Percentiles rank a stretch among this genome's conserved stretches.
Conservation (phyloP, 306 rosid species). For the Fragaria ananassa region DNA sequence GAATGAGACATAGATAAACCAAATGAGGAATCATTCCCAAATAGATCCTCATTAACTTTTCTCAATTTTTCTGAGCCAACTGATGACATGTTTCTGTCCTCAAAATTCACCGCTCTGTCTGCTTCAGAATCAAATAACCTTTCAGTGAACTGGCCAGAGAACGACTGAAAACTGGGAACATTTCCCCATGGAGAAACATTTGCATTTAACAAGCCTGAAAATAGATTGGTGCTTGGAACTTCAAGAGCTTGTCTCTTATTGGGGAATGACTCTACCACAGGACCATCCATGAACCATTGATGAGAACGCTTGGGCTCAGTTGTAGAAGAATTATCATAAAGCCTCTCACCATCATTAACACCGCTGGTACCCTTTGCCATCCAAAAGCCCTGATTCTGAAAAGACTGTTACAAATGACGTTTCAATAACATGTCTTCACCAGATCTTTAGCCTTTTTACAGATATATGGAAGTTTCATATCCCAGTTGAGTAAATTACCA, state of each 20-base stretch:
- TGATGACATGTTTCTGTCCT: constrained; percentile 34
- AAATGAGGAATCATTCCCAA: constrained; percentile 44
- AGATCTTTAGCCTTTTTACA: not conserved
- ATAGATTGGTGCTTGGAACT: constrained; percentile 39
- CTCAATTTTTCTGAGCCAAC: constrained; percentile 38
- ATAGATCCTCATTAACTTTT: constrained; percentile 45
- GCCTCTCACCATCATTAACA: constrained; percentile 52
- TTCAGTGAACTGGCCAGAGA: constrained; percentile 47
- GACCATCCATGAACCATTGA: constrained; percentile 68
- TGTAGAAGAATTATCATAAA: constrained; percentile 47
- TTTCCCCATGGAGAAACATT: constrained; percentile 50
- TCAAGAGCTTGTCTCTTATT: constrained; percentile 71
- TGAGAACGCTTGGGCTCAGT: constrained; percentile 64
- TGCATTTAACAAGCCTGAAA: constrained; percentile 46
- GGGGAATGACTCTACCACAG: constrained; percentile 54
- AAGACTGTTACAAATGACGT: constrained; percentile 33
- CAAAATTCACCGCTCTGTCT: constrained; percentile 37
- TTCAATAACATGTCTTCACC: constrained; percentile 20
- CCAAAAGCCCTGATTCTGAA: constrained; percentile 64
- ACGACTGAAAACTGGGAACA: constrained; percentile 54
- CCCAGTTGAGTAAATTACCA: not conserved
- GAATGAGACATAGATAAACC: constrained; percentile 55
- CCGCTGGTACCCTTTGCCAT: constrained; percentile 48
- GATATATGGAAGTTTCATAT: not conserved
- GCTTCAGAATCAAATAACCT: constrained; percentile 45